Evolutionary conservation across 2,329 filamentous ascomycete genomes (phyloP).

Genomic region (Alternaria sp.): DNA sequence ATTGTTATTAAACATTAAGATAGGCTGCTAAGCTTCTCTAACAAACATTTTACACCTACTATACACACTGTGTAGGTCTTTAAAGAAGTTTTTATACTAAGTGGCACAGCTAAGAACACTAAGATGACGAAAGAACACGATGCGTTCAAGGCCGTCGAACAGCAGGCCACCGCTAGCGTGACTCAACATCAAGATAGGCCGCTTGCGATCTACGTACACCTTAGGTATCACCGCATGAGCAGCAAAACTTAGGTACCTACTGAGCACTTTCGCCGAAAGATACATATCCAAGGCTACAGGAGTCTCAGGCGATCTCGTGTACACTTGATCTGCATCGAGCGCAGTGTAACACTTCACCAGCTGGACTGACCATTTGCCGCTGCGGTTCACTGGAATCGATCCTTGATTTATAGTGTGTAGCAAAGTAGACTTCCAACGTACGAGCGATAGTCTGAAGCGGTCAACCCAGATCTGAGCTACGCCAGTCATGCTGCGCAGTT

Average conservation of each 20-base stretch:
- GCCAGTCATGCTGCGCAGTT: background rate
- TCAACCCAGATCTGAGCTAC: background rate
- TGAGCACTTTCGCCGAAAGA: background rate
- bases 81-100: fast-evolving
- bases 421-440: background rate
- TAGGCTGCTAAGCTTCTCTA: fast-evolving
- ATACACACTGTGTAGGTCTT: background rate
- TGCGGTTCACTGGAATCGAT: background rate
- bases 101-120: background rate
- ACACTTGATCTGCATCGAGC: background rate
- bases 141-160: background rate
- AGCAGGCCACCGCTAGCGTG: background rate
- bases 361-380: background rate
- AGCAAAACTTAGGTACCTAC: background rate
- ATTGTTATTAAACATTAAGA: background rate
- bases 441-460: fast-evolving
- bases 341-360: background rate
- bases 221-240: background rate
- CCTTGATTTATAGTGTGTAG: background rate
- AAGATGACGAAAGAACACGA: background rate
- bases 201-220: background rate
- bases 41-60: background rate
- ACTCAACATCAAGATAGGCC: background rate
- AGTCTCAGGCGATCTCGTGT: background rate
- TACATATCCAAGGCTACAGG: background rate